Conservation (phyloP, 441 rosid species). For the Macaranga tanarius region DNA sequence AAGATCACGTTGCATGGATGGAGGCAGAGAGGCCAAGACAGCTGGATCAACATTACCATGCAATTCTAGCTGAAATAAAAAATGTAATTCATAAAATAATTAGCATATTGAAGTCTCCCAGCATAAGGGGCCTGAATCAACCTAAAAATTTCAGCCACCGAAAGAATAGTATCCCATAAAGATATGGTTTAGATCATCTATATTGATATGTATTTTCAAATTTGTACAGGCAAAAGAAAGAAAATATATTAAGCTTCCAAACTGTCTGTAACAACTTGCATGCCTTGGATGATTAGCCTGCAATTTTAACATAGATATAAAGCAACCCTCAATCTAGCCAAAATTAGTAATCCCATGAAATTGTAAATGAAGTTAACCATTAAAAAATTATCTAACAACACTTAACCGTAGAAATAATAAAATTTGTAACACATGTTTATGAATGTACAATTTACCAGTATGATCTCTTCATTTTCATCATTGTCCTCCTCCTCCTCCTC, state of each 20-base stretch:
- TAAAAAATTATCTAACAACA: neutral
- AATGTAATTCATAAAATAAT: neutral
- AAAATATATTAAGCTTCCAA: conserved; percentile 1
- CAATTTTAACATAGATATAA: no score
- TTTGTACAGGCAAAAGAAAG: neutral
- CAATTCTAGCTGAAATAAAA: conserved; percentile 54
- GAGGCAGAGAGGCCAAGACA: conserved; percentile 88
- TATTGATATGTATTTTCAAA: neutral
- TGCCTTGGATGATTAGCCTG: no score
- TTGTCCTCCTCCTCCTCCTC: conserved; percentile 25
- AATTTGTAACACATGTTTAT: neutral
- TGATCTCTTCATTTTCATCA: conserved; percentile 67
- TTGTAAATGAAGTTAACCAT: neutral
- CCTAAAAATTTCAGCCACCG: neutral
- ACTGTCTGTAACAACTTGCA: neutral
- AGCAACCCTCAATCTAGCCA: neutral
- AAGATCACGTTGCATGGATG: conserved; percentile 81
- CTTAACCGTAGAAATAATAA: neutral
- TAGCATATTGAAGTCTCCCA: neutral
- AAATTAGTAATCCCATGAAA: neutral
- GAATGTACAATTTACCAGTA: conserved; percentile 42
- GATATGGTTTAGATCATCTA: neutral
- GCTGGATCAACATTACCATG: conserved; percentile 70
- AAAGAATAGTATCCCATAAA: neutral
- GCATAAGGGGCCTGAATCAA: neutral